phyloP scores from a whole-genome alignment of 352 stramenopile genomes.

The Pythium grandisporangium region DNA sequence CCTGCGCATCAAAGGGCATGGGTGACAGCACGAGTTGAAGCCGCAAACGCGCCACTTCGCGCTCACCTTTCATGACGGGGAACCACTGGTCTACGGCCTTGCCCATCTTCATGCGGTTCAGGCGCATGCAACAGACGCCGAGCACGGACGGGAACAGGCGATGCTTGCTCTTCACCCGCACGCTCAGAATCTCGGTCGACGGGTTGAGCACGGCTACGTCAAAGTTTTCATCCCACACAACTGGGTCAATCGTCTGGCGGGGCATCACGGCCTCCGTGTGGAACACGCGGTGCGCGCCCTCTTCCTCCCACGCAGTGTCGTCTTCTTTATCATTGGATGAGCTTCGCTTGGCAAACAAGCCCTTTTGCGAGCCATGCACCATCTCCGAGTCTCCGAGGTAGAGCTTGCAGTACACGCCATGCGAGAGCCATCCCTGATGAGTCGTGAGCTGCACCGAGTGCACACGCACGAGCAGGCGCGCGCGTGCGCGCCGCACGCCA shows the following conservation, averaged over 20 bases:
- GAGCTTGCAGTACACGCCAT: conserved; percentile 62
- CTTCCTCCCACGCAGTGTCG: conserved; percentile 6
- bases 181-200: conserved; percentile 11
- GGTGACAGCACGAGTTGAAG: conserved; percentile 14
- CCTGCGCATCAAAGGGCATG: not conserved
- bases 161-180: conserved; percentile 17
- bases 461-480: conserved; percentile 34
- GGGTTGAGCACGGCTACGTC: conserved; percentile 24
- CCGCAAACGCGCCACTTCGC: conserved; percentile 11
- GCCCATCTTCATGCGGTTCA: conserved; percentile 10
- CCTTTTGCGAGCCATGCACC: conserved; percentile 33
- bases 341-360: conserved; percentile 16
- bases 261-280: conserved; percentile 24
- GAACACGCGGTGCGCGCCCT: conserved; percentile 29
- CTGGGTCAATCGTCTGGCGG: conserved; percentile 1
- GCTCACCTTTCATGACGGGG: conserved; percentile 10
- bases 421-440: conserved; percentile 27
- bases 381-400: conserved; percentile 42
- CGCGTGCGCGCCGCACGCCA: too few species aligned
- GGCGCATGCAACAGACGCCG: conserved; percentile 11
- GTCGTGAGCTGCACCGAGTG: conserved; percentile 31
- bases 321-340: conserved; percentile 1
- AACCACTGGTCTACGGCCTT: conserved; percentile 12
- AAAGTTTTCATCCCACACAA: conserved; percentile 48
- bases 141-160: conserved; percentile 6